These are phyloP conservation scores for Neoarthrinium moseri DNA, from an alignment of 2,329 filamentous ascomycete species.

Conservation along the genomic window DNA sequence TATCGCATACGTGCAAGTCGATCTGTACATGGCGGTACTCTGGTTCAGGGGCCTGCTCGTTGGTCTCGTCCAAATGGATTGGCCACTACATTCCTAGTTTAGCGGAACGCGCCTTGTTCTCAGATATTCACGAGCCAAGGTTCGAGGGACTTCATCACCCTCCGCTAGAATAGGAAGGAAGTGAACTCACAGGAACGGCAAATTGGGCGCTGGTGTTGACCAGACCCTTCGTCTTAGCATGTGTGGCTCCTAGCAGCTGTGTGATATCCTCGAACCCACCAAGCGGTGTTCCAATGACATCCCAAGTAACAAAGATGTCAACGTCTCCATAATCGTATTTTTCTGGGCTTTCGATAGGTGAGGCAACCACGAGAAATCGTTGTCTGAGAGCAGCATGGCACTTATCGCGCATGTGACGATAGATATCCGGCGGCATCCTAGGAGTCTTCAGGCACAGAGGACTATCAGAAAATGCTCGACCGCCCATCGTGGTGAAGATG, in stretches of 20 bases:
- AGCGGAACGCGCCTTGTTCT: too few relatives aligned
- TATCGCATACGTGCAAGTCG: conserved; percentile 1
- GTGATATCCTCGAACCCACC: conserved; percentile 2
- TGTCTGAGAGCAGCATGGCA: not conserved
- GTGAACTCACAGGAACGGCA: conserved; percentile 1
- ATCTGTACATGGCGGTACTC: not conserved
- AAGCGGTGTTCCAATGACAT: not conserved
- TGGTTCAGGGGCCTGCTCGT: too few relatives aligned
- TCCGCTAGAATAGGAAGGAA: too few relatives aligned
- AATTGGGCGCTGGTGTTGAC: not conserved
- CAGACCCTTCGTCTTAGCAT: not conserved
- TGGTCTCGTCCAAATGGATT: not conserved
- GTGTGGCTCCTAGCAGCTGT: conserved; percentile 1
- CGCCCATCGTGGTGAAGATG: conserved; percentile 3
- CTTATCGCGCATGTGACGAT: not conserved
- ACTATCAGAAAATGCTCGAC: not conserved
- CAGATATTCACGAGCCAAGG: not conserved
- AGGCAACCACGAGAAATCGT: conserved; percentile 6
- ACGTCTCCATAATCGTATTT: conserved; percentile 7
- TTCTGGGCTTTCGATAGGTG: conserved; percentile 2
- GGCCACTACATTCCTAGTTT: not conserved
- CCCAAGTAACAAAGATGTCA: conserved; percentile 6
- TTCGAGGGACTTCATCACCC: too few relatives aligned
- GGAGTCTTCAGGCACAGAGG: not conserved
- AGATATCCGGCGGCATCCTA: conserved; percentile 7